phyloP scores from a whole-genome alignment of 768 basidiomycete species.

The Cubamyces lactineus region DNA sequence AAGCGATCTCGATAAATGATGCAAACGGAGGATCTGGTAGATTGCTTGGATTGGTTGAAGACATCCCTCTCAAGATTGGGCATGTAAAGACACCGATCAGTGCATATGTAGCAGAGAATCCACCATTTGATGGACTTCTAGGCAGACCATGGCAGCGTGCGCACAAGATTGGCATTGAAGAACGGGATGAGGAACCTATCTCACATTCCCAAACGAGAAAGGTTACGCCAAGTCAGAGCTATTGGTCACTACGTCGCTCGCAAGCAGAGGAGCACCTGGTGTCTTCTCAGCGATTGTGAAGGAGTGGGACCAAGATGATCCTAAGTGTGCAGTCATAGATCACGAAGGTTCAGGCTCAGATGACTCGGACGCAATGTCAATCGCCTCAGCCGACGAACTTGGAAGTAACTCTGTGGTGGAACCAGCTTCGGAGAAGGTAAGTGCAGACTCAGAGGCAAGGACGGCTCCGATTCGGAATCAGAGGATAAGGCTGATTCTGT shows the following conservation, averaged over 20 bases:
- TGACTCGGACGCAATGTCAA: too few relatives aligned
- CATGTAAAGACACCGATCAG: conserved; percentile 12
- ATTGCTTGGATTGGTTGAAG: conserved; percentile 9
- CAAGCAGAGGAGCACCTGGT: conserved; percentile 1
- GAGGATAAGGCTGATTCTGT: too few relatives aligned
- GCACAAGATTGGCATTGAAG: conserved; percentile 34
- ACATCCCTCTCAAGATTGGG: conserved; percentile 17
- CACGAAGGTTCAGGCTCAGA: too few relatives aligned
- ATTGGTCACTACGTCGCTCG: conserved; percentile 23
- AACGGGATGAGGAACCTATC: conserved; percentile 34
- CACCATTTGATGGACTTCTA: conserved; percentile 28
- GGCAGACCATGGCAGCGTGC: conserved; percentile 33
- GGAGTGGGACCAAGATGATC: too few relatives aligned
- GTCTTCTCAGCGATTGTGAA: too few relatives aligned
- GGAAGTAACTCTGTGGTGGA: too few relatives aligned
- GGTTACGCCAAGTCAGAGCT: conserved; percentile 21
- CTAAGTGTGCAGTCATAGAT: too few relatives aligned
- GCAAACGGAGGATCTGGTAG: conserved; percentile 14
- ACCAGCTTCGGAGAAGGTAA: too few relatives aligned
- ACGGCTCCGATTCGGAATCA: too few relatives aligned
- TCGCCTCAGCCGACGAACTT: too few relatives aligned
- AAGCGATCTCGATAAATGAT: conserved; percentile 12
- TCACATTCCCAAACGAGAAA: conserved; percentile 29
- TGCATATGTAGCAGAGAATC: conserved; percentile 11
- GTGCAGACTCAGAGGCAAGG: too few relatives aligned